phyloP scores from a whole-genome alignment of 148 eudicot genomes.

The Rhododendron kiyosumense region DNA sequence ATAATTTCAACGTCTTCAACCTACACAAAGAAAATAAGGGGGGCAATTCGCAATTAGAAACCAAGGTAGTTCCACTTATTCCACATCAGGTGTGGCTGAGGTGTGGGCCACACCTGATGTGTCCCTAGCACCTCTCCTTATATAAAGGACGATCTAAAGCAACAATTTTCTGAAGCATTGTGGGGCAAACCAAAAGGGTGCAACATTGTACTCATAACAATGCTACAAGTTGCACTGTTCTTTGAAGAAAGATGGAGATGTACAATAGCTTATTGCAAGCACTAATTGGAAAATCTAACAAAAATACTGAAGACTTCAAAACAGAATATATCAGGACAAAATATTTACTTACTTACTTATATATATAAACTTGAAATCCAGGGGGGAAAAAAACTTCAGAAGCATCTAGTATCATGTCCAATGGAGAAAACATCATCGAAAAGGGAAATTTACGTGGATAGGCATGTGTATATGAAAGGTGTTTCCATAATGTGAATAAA shows the following conservation, averaged over 20 bases:
- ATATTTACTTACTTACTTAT: too few species aligned
- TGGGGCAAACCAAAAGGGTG: background rate
- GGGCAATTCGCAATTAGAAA: background rate
- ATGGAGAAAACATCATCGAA: background rate
- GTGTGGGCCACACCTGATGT: too few species aligned
- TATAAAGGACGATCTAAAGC: background rate
- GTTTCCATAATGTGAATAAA: background rate
- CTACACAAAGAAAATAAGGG: slow-evolving; percentile 30
- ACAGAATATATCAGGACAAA: too few species aligned
- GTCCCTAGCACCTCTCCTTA: too few species aligned
- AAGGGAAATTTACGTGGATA: background rate
- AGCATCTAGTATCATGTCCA: background rate
- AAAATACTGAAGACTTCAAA: background rate
- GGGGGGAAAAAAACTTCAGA: background rate
- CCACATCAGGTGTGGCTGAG: too few species aligned
- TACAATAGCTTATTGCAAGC: background rate
- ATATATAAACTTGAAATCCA: background rate
- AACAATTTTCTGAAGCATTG: background rate
- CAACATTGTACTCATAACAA: background rate
- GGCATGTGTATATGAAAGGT: background rate
- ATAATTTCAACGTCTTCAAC: slow-evolving; percentile 83
- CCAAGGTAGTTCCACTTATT: background rate
- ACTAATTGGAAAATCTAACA: background rate
- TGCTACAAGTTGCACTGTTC: background rate
- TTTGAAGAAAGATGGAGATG: background rate